phyloP scores from a whole-genome alignment of 2,329 filamentous ascomycete genomes.

The Diatrype stigma region DNA sequence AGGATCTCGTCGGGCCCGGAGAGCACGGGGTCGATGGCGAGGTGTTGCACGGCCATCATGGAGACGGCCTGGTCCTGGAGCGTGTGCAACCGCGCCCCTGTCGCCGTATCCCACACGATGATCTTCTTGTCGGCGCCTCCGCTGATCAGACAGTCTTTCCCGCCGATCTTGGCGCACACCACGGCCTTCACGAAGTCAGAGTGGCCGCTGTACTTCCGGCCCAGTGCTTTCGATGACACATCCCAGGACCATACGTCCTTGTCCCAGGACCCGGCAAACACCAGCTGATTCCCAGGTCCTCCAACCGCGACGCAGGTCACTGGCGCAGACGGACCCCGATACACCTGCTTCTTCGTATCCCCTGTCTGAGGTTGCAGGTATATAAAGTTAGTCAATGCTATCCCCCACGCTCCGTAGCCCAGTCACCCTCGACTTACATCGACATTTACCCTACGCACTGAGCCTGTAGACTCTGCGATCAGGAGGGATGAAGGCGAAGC shows the following conservation, averaged over 20 bases:
- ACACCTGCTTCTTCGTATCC: constrained; percentile 45
- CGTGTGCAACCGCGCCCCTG: constrained; percentile 65
- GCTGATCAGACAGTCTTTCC: constrained; percentile 63
- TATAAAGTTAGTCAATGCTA: not conserved
- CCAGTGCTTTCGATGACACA: constrained; percentile 48
- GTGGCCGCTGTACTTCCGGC: constrained; percentile 69
- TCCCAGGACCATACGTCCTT: constrained; percentile 88
- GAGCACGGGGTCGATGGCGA: constrained; percentile 68
- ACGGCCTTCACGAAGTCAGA: constrained; percentile 88
- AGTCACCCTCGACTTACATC: constrained; percentile 51
- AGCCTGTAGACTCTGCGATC: constrained; percentile 83
- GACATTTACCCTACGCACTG: constrained; percentile 67
- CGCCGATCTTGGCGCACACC: constrained; percentile 55
- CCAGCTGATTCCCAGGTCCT: constrained; percentile 47
- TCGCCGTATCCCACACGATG: constrained; percentile 74
- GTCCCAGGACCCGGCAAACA: constrained; percentile 94
- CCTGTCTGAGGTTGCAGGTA: constrained; percentile 29
- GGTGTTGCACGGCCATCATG: constrained; percentile 75
- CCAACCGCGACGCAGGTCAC: constrained; percentile 72
- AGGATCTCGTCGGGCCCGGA: constrained; percentile 46
- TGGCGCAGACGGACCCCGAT: constrained; percentile 73
- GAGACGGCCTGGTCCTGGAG: constrained; percentile 68
- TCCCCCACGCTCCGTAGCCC: not conserved
- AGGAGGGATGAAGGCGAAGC: constrained; percentile 59
- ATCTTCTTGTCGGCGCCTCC: constrained; percentile 77